phyloP scores from a whole-genome alignment of 2,329 filamentous ascomycete species.

The Myriosclerotinia duriaeana region DNA sequence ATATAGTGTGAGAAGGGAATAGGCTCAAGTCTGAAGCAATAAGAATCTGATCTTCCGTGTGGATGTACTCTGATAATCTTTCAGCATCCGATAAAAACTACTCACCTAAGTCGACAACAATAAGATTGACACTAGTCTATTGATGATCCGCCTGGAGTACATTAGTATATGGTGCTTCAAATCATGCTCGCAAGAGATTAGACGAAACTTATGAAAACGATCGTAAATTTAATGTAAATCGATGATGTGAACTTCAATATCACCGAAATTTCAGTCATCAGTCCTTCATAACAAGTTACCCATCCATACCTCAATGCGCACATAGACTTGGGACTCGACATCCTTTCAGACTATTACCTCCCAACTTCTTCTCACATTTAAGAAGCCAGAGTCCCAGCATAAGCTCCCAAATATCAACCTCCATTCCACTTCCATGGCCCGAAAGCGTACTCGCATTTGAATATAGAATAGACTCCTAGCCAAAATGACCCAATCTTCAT shows the following conservation, averaged over 20 bases:
- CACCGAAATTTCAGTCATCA: background rate
- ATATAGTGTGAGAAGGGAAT: too few species aligned
- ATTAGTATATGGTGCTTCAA: background rate
- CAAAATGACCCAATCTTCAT: slow-evolving; percentile 25
- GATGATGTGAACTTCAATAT: background rate
- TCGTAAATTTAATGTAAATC: background rate
- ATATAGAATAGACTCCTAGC: slow-evolving; percentile 28
- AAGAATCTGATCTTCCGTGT: too few species aligned
- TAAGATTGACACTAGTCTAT: background rate
- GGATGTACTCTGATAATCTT: too few species aligned
- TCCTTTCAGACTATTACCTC: background rate
- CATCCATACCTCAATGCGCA: background rate
- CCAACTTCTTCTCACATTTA: background rate
- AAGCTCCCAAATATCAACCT: slow-evolving; percentile 34
- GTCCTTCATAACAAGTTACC: background rate
- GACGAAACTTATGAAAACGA: background rate
- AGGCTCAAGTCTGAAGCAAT: too few species aligned
- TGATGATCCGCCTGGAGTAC: background rate
- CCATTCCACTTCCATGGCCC: slow-evolving; percentile 31
- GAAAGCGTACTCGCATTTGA: slow-evolving; percentile 25
- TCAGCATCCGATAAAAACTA: too few species aligned
- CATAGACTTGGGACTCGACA: background rate
- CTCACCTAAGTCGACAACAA: background rate
- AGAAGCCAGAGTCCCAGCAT: slow-evolving; percentile 9
- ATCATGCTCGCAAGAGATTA: background rate